Base-by-base conservation (phyloP, 2,329 filamentous ascomycete genomes). In the Pseudogymnoascus destructans region DNA sequence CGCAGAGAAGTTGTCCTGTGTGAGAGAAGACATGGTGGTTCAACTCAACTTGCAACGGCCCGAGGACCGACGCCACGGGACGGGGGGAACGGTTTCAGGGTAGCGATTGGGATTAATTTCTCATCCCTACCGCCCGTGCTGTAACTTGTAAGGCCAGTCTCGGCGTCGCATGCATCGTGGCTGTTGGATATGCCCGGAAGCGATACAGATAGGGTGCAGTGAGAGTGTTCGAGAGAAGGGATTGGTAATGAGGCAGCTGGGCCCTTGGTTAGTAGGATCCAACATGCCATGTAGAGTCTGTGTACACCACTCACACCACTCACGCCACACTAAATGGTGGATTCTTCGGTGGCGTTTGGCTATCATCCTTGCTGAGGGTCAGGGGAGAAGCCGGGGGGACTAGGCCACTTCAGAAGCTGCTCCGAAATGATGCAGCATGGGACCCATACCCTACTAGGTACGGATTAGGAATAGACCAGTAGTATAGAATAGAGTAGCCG, bases 331-430 rank as follows among this genome's bases (percentile, higher is more conserved):
- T 13, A 33, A n/a, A 33, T 33, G 13, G 11, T n/a, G 11, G n/a
- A n/a, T n/a, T 33, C 32, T 33, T 33, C 13, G 11, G 32, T 33
- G 32, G 32, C 32, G 13, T 69, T 55, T 35, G 63, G 59, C 23
- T 49, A 10, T 30, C 27, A 30, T 30, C 27, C 27, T 30, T 30
- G 9, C 27, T 30, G 27, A 10, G 27, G 8, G 27, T 3, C 9
- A 2, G 8, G 9, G 25, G 27, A 30, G 27, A 30, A 10, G 27
- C 27, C 10, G 27, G 27, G 42, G 61, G 59, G n/a, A n/a, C n/a
- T n/a, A n/a, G n/a, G n/a, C n/a, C n/a, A n/a, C n/a, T n/a, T n/a
- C n/a, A n/a, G n/a, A n/a, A n/a, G n/a, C n/a, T n/a, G n/a, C n/a
- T n/a, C n/a, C n/a, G n/a, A n/a, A n/a, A n/a, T n/a, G n/a, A n/a